Evolutionary conservation across 495 filamentous ascomycete species (phyloP).

Genomic region (Viridothelium virens): DNA sequence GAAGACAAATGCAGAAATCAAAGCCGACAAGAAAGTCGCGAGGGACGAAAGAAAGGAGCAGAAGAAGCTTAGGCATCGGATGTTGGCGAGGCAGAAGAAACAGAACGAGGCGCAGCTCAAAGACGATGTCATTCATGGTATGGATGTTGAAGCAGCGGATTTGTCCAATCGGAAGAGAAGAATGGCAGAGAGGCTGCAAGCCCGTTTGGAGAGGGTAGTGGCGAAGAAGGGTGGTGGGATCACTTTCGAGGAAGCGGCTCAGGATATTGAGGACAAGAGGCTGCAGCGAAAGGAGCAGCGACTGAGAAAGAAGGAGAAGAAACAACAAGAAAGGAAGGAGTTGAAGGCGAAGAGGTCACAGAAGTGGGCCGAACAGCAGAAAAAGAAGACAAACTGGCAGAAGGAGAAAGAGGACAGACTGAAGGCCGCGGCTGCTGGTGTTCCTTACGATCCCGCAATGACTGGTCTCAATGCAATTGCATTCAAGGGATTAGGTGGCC

Average conservation of each 20-base stretch:
- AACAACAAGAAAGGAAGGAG: constrained; percentile 10
- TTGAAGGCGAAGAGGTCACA: constrained; percentile 11
- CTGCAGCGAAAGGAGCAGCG: background rate
- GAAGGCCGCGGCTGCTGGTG: background rate
- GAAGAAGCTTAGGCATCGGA: constrained; percentile 9
- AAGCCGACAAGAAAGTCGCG: constrained; percentile 17
- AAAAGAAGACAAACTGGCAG: constrained; percentile 4
- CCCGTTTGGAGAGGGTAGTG: constrained; percentile 7
- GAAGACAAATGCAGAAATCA: background rate
- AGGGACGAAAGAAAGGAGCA: background rate
- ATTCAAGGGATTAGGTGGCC: constrained; percentile 9
- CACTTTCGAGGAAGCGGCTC: background rate
- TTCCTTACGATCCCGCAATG: background rate
- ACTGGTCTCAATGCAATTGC: constrained; percentile 16
- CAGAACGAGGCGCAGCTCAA: constrained; percentile 7
- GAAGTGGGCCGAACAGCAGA: background rate
- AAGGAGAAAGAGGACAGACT: constrained; percentile 4
- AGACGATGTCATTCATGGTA: background rate
- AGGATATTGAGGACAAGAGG: background rate
- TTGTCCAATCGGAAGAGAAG: background rate
- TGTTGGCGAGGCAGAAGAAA: constrained; percentile 9
- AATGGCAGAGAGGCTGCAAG: constrained; percentile 5
- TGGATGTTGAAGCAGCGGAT: constrained; percentile 1
- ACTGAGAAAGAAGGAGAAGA: constrained; percentile 12
- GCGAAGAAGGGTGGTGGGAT: background rate